phyloP scores from a whole-genome alignment of 768 basidiomycete genomes.

The Gelatoporia subvermispora region DNA sequence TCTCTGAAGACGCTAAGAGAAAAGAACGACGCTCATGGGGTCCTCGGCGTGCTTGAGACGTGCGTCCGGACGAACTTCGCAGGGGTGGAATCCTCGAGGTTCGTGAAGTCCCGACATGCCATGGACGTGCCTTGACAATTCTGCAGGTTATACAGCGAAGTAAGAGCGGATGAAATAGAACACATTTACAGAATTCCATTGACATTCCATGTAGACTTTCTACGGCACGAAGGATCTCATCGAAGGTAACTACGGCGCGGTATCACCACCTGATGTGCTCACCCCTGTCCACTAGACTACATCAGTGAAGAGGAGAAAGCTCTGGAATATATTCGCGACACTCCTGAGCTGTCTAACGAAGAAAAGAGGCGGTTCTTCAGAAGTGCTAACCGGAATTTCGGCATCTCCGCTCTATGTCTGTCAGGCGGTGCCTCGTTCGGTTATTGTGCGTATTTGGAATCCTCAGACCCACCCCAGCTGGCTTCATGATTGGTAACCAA shows the following conservation, averaged over 20 bases:
- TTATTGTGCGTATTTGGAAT: conserved; percentile 75
- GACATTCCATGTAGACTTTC: conserved; percentile 58
- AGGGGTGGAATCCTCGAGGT: conserved; percentile 83
- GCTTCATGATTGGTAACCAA: no score
- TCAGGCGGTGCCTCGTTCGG: conserved; percentile 96
- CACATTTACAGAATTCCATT: conserved; percentile 10
- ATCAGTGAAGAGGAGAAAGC: conserved; percentile 73
- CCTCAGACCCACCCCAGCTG: no score
- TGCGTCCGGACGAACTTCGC: conserved; percentile 92
- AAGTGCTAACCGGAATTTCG: conserved; percentile 82
- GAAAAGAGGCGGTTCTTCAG: conserved; percentile 94
- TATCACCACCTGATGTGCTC: neutral
- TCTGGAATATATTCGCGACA: conserved; percentile 70
- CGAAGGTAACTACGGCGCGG: conserved; percentile 50
- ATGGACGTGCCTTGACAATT: neutral
- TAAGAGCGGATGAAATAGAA: conserved; percentile 13
- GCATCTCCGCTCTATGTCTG: conserved; percentile 87
- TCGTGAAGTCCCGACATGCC: no score
- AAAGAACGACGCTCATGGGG: conserved; percentile 76
- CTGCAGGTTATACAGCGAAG: conserved; percentile 83
- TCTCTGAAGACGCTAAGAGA: conserved; percentile 70
- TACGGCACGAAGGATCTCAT: conserved; percentile 87
- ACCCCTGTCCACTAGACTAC: conserved; percentile 49
- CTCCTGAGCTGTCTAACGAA: conserved; percentile 68
- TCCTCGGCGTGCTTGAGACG: conserved; percentile 87